These are phyloP conservation scores for Trichoderma hamatum DNA, from an alignment of 2,329 filamentous ascomycete genomes.

Conservation along the genomic window DNA sequence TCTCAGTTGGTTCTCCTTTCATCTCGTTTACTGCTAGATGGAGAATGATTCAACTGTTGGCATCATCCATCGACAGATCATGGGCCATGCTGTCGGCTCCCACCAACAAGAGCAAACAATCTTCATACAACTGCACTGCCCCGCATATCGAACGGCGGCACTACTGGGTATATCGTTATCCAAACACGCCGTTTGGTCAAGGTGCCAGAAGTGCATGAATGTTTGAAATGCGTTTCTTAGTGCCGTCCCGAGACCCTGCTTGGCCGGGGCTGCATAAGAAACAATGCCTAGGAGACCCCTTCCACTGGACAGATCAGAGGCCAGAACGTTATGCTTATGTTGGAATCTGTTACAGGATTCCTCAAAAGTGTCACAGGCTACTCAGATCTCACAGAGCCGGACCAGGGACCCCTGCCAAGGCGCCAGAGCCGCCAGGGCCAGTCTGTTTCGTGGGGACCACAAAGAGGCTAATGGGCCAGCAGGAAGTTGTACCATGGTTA, in stretches of 20 bases:
- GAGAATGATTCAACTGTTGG: neutral
- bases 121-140: neutral
- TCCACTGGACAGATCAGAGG: conserved; percentile 26
- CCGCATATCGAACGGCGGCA: neutral
- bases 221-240: conserved; percentile 22
- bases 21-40: neutral
- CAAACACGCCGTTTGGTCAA: neutral
- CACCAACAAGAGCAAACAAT: neutral
- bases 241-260: conserved; percentile 10
- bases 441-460: conserved; percentile 31
- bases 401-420: conserved; percentile 18
- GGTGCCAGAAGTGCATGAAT: neutral
- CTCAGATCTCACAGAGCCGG: conserved; percentile 33
- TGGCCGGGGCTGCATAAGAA: conserved; percentile 10
- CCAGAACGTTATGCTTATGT: conserved; percentile 33
- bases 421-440: conserved; percentile 29
- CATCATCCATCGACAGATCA: neutral
- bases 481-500: conserved; percentile 32
- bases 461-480: neutral
- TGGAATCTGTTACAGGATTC: conserved; percentile 29
- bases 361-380: conserved; percentile 34
- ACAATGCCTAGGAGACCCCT: neutral
- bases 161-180: neutral
- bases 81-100: too few species aligned
- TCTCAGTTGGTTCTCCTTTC: neutral